Percentiles rank a stretch among this genome's conserved stretches.
Conservation (phyloP, 345 rosid species). For the Physaria fendleri region DNA sequence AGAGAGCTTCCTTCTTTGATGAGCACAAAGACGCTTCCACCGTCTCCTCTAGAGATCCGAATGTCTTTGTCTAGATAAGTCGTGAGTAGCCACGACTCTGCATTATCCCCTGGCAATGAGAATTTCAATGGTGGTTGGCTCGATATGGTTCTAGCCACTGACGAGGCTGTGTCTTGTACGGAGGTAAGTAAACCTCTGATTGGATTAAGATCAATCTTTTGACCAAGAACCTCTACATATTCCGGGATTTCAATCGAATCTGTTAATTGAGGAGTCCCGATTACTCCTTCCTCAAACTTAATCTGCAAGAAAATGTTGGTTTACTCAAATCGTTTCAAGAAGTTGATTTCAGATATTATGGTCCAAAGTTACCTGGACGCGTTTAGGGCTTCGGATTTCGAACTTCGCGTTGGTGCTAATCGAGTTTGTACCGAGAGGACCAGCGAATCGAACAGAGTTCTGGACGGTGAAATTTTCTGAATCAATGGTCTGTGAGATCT, state of each 20-base stretch:
- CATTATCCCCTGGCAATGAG: slow-evolving; percentile 53
- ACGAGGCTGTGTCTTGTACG: slow-evolving; percentile 71
- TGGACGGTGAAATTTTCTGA: slow-evolving; percentile 63
- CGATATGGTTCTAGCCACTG: slow-evolving; percentile 73
- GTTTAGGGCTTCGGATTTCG: slow-evolving; percentile 78
- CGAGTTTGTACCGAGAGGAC: slow-evolving; percentile 65
- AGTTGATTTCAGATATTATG: too few relatives aligned
- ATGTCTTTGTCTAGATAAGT: slow-evolving; percentile 75
- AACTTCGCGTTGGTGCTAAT: slow-evolving; percentile 71
- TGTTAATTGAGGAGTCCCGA: slow-evolving; percentile 85
- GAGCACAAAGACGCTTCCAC: slow-evolving; percentile 72
- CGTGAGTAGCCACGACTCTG: slow-evolving; percentile 81
- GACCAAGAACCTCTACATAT: slow-evolving; percentile 71
- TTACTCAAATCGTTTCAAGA: not conserved
- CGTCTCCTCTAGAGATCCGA: slow-evolving; percentile 83
- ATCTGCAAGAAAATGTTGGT: slow-evolving; percentile 33
- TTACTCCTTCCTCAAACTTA: slow-evolving; percentile 76
- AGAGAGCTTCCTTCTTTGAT: slow-evolving; percentile 78
- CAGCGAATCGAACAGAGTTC: slow-evolving; percentile 59
- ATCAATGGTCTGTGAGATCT: slow-evolving; percentile 83
- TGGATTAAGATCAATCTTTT: slow-evolving; percentile 64
- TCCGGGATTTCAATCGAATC: slow-evolving; percentile 80
- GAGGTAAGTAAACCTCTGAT: slow-evolving; percentile 61
- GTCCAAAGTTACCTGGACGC: slow-evolving; percentile 57
- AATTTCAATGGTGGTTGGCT: slow-evolving; percentile 84